Conservation (phyloP, 192 early-diverging fungal species). For the Rhizophagus prolifer region DNA sequence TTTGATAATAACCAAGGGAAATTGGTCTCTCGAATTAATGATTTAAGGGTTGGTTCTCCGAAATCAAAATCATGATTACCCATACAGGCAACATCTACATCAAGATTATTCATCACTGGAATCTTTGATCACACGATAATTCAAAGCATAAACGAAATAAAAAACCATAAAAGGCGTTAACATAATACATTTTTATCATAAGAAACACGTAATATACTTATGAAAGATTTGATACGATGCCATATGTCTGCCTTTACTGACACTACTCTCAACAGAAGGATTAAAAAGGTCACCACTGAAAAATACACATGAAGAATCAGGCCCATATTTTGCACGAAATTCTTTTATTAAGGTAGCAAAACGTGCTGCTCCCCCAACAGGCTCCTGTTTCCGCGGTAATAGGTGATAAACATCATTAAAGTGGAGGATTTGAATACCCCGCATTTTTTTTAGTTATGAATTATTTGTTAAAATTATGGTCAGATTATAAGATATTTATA, state of each 20-base stretch:
- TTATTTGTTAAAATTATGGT: no score
- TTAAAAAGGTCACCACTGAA: conserved; percentile 71
- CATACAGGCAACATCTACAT: conserved; percentile 56
- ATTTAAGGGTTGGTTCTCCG: conserved; percentile 54
- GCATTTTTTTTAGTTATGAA: conserved; percentile 16
- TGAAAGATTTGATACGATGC: conserved; percentile 23
- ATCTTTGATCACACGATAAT: conserved; percentile 21
- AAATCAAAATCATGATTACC: conserved; percentile 84
- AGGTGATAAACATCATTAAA: conserved; percentile 72
- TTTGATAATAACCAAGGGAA: conserved; percentile 77
- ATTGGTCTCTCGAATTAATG: conserved; percentile 49
- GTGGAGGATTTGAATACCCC: conserved; percentile 50
- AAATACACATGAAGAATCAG: conserved; percentile 46
- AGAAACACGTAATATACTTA: not conserved
- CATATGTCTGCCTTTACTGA: conserved; percentile 66
- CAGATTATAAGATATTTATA: not conserved
- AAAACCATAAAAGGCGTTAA: not conserved
- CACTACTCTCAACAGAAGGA: conserved; percentile 64
- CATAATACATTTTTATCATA: not conserved
- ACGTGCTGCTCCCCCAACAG: conserved; percentile 64
- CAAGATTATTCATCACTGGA: conserved; percentile 57
- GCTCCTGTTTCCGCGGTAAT: conserved; percentile 46
- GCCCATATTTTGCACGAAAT: conserved; percentile 29
- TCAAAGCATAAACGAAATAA: not conserved
- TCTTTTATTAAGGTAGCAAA: conserved; percentile 52